phyloP scores from a whole-genome alignment of 495 filamentous ascomycete genomes.

The Penicillium arizonense region DNA sequence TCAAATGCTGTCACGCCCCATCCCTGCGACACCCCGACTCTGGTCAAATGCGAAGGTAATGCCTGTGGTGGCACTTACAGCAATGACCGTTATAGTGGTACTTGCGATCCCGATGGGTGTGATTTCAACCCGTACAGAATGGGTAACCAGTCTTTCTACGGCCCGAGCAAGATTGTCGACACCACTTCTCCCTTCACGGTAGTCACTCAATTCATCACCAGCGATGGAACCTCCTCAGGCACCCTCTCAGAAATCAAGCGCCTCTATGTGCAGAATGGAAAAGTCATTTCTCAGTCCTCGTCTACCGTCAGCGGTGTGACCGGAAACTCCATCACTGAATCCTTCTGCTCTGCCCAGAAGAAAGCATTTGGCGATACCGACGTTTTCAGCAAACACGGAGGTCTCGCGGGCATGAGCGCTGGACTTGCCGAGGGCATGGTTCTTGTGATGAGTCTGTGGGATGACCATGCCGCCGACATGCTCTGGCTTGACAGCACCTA shows the following conservation, averaged over 20 bases:
- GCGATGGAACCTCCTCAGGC: slow-evolving; percentile 49
- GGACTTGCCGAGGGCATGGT: slow-evolving; percentile 62
- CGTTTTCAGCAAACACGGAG: slow-evolving; percentile 59
- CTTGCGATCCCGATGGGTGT: slow-evolving; percentile 73
- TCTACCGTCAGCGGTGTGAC: slow-evolving; percentile 51
- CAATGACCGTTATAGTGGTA: slow-evolving; percentile 38
- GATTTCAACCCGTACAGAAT: slow-evolving; percentile 73
- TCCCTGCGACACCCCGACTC: slow-evolving; percentile 52
- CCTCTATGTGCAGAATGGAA: slow-evolving; percentile 67
- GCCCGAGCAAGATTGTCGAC: slow-evolving; percentile 56
- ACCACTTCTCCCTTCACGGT: slow-evolving; percentile 62
- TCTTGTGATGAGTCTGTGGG: slow-evolving; percentile 77
- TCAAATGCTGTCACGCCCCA: slow-evolving; percentile 60
- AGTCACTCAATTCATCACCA: slow-evolving; percentile 65
- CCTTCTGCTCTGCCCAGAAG: slow-evolving; percentile 64
- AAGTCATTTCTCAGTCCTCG: slow-evolving; percentile 56
- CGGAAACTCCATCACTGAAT: slow-evolving; percentile 53
- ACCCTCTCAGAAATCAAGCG: slow-evolving; percentile 61
- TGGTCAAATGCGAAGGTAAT: slow-evolving; percentile 55
- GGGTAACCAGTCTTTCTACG: slow-evolving; percentile 63
- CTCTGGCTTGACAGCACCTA: slow-evolving; percentile 81
- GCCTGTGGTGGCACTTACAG: slow-evolving; percentile 51
- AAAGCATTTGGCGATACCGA: slow-evolving; percentile 57
- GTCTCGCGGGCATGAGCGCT: slow-evolving; percentile 54
- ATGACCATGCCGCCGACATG: slow-evolving; percentile 76